Evolutionary conservation across 805 yeast genomes (phyloP).

Genomic region (Candida boidinii): DNA sequence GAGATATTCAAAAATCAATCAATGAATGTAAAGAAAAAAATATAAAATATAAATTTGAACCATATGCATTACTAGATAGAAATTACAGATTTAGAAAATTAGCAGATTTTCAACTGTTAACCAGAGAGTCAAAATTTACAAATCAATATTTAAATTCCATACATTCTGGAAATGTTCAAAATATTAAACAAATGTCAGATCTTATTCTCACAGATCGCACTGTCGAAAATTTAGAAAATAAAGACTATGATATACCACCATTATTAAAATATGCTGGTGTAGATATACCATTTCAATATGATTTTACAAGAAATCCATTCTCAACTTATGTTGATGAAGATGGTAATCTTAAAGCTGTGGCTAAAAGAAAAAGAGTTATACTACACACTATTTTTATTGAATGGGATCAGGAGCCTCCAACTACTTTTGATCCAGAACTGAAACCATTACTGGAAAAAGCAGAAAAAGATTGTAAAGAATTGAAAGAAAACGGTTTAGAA

Average conservation of each 20-base stretch:
- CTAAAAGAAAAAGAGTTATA: slow-evolving; percentile 22
- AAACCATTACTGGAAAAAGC: slow-evolving; percentile 32
- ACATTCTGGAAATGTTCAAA: slow-evolving; percentile 30
- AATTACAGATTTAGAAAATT: slow-evolving; percentile 75
- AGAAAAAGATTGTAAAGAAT: slow-evolving; percentile 23
- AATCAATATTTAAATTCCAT: slow-evolving; percentile 30
- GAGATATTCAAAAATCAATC: slow-evolving; percentile 35
- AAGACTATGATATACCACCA: slow-evolving; percentile 62
- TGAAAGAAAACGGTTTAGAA: slow-evolving; percentile 16
- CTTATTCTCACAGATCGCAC: slow-evolving; percentile 5
- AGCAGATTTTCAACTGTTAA: slow-evolving; percentile 77
- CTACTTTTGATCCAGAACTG: slow-evolving; percentile 40
- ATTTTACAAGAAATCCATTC: slow-evolving; percentile 64
- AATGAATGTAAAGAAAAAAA: slow-evolving; percentile 25
- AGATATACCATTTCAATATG: slow-evolving; percentile 69
- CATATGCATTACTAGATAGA: slow-evolving; percentile 59
- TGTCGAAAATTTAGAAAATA: slow-evolving; percentile 15
- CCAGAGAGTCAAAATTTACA: slow-evolving; percentile 47
- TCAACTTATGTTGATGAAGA: slow-evolving; percentile 43
- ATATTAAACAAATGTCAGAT: slow-evolving; percentile 32
- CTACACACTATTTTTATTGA: slow-evolving; percentile 46
- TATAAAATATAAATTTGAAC: slow-evolving; percentile 35
- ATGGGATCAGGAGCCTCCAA: slow-evolving; percentile 41
- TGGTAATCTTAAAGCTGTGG: slow-evolving; percentile 32
- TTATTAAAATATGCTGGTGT: slow-evolving; percentile 78